A percentile compares a stretch with the other conserved stretches of the same genome.
Conservation (phyloP, 257 asterid genomes). For the Datura wrightii region DNA sequence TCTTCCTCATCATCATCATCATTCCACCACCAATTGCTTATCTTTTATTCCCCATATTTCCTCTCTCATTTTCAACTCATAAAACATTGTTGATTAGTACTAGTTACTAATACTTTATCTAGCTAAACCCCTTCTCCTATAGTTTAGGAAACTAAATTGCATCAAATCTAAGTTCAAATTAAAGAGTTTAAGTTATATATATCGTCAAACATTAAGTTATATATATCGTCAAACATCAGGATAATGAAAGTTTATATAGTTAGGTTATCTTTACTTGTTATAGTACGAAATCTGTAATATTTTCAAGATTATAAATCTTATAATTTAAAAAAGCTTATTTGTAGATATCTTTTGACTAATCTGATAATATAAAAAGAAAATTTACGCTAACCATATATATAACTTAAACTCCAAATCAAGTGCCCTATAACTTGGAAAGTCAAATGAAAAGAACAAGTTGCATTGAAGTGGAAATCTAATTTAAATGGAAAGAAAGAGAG, state of each 20-base stretch:
- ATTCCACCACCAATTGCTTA: slow-evolving; percentile 29
- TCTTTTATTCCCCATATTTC: background rate
- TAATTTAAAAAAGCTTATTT: background rate
- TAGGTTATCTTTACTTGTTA: background rate
- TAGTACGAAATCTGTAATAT: background rate
- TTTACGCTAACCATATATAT: background rate
- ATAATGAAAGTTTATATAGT: background rate
- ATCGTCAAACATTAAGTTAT: background rate
- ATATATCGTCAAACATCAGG: background rate
- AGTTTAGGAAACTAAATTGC: background rate
- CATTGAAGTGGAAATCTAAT: background rate
- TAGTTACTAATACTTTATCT: background rate
- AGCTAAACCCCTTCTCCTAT: background rate
- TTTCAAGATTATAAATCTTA: background rate
- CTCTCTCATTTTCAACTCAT: background rate
- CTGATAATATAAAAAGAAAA: background rate
- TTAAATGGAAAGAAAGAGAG: background rate
- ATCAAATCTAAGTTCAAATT: background rate
- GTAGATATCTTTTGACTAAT: background rate
- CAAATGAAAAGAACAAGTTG: background rate
- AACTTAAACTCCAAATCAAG: background rate
- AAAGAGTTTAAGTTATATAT: background rate
- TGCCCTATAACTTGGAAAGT: background rate
- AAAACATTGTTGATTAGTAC: background rate
- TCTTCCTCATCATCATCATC: slow-evolving; percentile 11